Base-by-base conservation (phyloP, 208 protist species). In the Acanthamoeba rhysodes region DNA sequence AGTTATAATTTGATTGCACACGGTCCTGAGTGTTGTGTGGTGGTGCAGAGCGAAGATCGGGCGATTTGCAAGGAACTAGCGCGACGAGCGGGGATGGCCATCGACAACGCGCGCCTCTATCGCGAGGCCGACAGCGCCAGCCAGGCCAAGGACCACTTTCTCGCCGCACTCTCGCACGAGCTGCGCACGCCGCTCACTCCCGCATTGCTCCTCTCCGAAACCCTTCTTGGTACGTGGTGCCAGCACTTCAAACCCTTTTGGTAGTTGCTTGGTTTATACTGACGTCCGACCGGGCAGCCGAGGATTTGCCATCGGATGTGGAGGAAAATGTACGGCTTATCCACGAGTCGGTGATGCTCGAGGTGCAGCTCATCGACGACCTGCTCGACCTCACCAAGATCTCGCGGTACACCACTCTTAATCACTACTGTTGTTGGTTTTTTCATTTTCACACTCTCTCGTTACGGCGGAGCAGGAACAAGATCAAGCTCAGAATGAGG, bases 381-480 rank as follows among this genome's bases (percentile, higher is more conserved):
- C n/a, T 50, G 50, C 84, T 90, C 34, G 84, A 90, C 24, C n/a
- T 90, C 0, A 90, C 84, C 84, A 90, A 90, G 84, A 20, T 90
- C 14, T 59, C 84, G n/a, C 45, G 50, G n/a, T 57, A 57, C n/a
- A n/a, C n/a, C n/a, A n/a, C n/a, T n/a, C n/a, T n/a, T n/a, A n/a
- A n/a, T n/a, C n/a, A n/a, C n/a, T n/a, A n/a, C n/a, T n/a, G n/a
- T n/a, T n/a, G n/a, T n/a, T n/a, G n/a, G n/a, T n/a, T n/a, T n/a
- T n/a, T n/a, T 5, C 41, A 7, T 45, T 45, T 45, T 45, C 41
- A 45, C 41, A 45, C 53, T 9, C 1, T 57, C 32, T 16, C 66
- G 24, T n/a, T 2, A 4, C 10, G 29, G 50, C 53, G 53, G 14
- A 2, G 53, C 53, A 57, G 53, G 7, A 78, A 66, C 84, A 90